Evolutionary conservation across 192 early-diverging fungal genomes (phyloP).

Genomic region (Coemansia sp.): DNA sequence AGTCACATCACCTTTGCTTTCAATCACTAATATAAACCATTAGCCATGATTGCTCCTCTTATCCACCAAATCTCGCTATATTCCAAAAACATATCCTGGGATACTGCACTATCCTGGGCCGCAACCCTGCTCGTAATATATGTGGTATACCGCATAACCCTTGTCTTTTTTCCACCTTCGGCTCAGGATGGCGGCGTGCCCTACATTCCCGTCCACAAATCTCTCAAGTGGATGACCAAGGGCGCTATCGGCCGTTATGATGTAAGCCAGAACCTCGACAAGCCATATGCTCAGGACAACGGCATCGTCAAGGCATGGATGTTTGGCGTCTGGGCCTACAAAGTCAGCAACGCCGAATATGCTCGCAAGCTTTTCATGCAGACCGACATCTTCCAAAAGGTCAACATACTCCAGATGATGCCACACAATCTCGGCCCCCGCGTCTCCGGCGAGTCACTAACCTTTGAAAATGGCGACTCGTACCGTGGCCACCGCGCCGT

Average conservation of each 20-base stretch:
- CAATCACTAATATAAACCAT: too few relatives aligned
- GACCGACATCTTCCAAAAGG: conserved; percentile 47
- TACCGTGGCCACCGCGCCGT: conserved; percentile 52
- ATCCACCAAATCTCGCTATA: not conserved
- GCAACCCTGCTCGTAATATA: conserved; percentile 4
- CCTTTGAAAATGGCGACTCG: conserved; percentile 46
- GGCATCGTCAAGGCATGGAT: conserved; percentile 52
- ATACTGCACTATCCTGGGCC: conserved; percentile 1
- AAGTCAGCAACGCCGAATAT: conserved; percentile 44
- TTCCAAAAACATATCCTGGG: not conserved
- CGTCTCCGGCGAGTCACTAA: conserved; percentile 40
- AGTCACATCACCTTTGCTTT: too few relatives aligned
- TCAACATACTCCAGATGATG: conserved; percentile 41
- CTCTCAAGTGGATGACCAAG: conserved; percentile 39
- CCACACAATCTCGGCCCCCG: conserved; percentile 47
- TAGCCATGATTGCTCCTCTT: too few relatives aligned
- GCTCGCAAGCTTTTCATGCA: conserved; percentile 50
- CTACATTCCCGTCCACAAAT: conserved; percentile 38
- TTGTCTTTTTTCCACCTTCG: conserved; percentile 19
- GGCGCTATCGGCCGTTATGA: conserved; percentile 41
- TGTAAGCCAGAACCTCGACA: conserved; percentile 43
- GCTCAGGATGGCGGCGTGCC: conserved; percentile 47
- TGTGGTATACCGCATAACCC: conserved; percentile 13
- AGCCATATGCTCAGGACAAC: conserved; percentile 18
- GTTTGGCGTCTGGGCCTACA: conserved; percentile 50